Evolutionary conservation across 129 eudicot species (phyloP), one percentile per base, ranked within the genome.

Genomic region (Ambrosia trifida): DNA sequence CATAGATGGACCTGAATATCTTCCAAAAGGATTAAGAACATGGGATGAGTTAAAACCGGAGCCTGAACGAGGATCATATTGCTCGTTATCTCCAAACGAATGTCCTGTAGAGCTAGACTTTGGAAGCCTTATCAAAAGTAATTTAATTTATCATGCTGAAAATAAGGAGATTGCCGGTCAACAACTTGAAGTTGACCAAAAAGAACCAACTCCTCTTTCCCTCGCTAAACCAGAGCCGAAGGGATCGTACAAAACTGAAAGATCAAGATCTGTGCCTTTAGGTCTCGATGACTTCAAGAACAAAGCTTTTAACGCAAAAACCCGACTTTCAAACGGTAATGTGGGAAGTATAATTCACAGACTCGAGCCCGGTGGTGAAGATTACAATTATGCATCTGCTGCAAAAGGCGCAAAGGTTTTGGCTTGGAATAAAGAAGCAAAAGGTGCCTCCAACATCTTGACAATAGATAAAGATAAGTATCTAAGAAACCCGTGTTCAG

Each of bases 401-500:
- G 87, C 97, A 50, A 90, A 88, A 78, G 97, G 95, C 60, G 97
- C 99, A 64, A 95, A 95, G 78, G 91, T 95, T 53, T 64, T 95
- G 85, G 79, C 88, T n/a, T 84, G 70, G 71, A 95, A 95, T 77
- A 95, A 95, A 85, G 99, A 90, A 66, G 89, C 97, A 16, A 88
- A 95, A 79, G 99, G 99, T 73, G 96, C 99, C 33, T 86, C 97
- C 18, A 88, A 90, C 72, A 88, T 95, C 69, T 78, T 95, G 67
- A 80, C 82, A 66, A 73, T 82, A 74, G 99, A 95, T 56, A 84
- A 95, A 54, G 99, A 95, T 75, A 90, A 90, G 83, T 95, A 95
- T 79, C 96, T 95, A 41, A 74, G 97, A 54, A 95, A 90, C 76
- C 99, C 99, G 4, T 95, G 99, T 57, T 90, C 99, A n/a, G 81